phyloP scores from a whole-genome alignment of 805 yeast species.

The Blastobotrys mokoenaii region DNA sequence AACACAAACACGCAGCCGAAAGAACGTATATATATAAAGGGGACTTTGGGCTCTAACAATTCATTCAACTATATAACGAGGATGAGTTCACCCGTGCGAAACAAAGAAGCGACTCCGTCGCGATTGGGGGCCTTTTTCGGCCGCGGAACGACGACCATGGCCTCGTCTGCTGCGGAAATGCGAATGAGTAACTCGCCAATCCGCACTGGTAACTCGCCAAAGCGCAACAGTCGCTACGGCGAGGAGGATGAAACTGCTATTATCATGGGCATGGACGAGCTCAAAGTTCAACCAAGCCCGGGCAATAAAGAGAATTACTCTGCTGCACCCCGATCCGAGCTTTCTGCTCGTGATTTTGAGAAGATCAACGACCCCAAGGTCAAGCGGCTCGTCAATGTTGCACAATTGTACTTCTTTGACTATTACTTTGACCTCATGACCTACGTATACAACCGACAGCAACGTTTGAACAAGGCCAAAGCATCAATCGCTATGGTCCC shows the following conservation, averaged over 20 bases:
- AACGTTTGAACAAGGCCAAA: constrained; percentile 67
- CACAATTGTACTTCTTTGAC: constrained; percentile 89
- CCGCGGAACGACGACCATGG: not conserved
- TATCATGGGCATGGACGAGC: constrained; percentile 12
- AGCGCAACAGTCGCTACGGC: not conserved
- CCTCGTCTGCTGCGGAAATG: not conserved
- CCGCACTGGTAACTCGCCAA: not conserved
- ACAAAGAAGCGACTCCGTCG: not conserved
- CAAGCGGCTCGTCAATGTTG: constrained; percentile 78
- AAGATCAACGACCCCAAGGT: constrained; percentile 64
- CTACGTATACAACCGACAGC: constrained; percentile 79
- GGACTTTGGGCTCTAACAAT: constrained; percentile 8
- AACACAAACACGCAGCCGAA: constrained; percentile 8
- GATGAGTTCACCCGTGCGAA: too few relatives aligned
- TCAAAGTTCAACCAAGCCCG: constrained; percentile 6
- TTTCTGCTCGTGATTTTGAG: constrained; percentile 15
- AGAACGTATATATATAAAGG: constrained; percentile 61
- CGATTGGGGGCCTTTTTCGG: constrained; percentile 1
- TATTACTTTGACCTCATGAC: constrained; percentile 95
- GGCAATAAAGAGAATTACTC: constrained; percentile 8
- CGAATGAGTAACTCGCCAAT: constrained; percentile 1
- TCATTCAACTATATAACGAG: constrained; percentile 19
- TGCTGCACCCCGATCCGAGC: not conserved
- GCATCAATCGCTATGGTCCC: constrained; percentile 32
- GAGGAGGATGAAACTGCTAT: constrained; percentile 18